phyloP scores from a whole-genome alignment of 2,329 filamentous ascomycete species.

The Aureobasidium sp. region DNA sequence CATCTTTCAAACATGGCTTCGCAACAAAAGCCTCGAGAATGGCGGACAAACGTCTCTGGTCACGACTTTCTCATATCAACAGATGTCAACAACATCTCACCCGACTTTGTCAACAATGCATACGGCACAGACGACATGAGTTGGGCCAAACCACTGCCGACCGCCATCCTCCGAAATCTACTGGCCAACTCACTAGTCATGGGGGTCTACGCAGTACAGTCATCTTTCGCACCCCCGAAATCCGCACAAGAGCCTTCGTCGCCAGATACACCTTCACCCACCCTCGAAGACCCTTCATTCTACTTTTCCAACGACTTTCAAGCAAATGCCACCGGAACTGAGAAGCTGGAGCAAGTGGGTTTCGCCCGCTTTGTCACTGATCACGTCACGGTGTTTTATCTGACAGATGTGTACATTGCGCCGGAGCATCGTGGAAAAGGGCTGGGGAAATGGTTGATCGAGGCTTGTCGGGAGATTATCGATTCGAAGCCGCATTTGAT shows the following conservation, averaged over 20 bases:
- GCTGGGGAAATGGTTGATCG: constrained; percentile 24
- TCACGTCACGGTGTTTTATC: constrained; percentile 23
- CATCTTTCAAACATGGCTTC: not conserved
- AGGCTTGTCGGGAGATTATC: constrained; percentile 22
- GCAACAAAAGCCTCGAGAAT: not conserved
- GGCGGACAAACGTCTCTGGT: not conserved
- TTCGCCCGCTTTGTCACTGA: constrained; percentile 26
- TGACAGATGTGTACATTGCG: constrained; percentile 25
- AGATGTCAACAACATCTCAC: constrained; percentile 18
- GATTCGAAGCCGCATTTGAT: constrained; percentile 21
- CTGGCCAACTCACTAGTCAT: constrained; percentile 25
- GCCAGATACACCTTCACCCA: constrained; percentile 23
- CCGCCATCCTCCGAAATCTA: constrained; percentile 19
- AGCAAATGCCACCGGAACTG: not conserved
- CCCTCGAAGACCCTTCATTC: constrained; percentile 17
- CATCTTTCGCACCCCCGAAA: constrained; percentile 10
- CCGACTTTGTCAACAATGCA: constrained; percentile 24
- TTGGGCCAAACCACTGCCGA: constrained; percentile 25
- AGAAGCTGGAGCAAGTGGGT: constrained; percentile 23
- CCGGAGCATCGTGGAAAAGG: constrained; percentile 20
- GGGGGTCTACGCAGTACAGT: constrained; percentile 23
- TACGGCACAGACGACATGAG: constrained; percentile 26
- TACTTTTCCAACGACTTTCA: constrained; percentile 6
- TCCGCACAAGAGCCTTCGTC: constrained; percentile 20
- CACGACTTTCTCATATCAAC: constrained; percentile 21